A percentile compares a stretch with the other conserved stretches of the same genome.
These are phyloP conservation scores for Fraxinus anomala DNA, from an alignment of 257 asterid species.

Conservation along the genomic window DNA sequence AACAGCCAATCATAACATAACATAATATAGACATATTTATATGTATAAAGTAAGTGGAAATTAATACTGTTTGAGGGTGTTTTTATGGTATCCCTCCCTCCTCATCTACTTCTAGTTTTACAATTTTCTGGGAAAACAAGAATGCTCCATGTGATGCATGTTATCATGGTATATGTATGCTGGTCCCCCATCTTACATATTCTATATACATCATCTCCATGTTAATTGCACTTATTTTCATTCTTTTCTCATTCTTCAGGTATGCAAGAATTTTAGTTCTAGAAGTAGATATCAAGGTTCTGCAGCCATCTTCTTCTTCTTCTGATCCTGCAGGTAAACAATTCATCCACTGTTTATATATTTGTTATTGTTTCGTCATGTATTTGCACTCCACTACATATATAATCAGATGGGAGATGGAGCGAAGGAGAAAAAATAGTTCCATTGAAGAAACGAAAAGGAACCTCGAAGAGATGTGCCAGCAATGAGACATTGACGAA, in stretches of 20 bases:
- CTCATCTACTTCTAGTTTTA: conserved; percentile 25
- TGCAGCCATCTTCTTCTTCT: conserved; percentile 36
- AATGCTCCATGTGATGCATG: conserved; percentile 65
- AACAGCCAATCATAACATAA: conserved; percentile 19
- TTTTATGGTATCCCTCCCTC: conserved; percentile 37
- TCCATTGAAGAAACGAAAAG: conserved; percentile 64
- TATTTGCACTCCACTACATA: background rate
- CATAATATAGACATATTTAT: too few species aligned
- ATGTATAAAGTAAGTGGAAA: conserved; percentile 3
- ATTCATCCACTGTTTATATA: background rate
- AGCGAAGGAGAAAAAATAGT: conserved; percentile 43
- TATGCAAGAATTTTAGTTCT: conserved; percentile 36
- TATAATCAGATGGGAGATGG: conserved; percentile 22
- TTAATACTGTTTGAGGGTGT: conserved; percentile 31
- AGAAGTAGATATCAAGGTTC: conserved; percentile 24
- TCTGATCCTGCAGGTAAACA: conserved; percentile 23
- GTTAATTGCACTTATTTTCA: conserved; percentile 20
- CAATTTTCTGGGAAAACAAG: conserved; percentile 30
- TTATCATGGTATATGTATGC: conserved; percentile 40
- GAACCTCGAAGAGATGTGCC: conserved; percentile 26
- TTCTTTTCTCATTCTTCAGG: conserved; percentile 28
- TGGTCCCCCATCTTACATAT: conserved; percentile 56
- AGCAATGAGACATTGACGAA: conserved; percentile 18
- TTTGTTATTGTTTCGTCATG: background rate
- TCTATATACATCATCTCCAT: conserved; percentile 25